Evolutionary conservation across 164 flowering plant genomes (phyloP).

Genomic region (Amborella trichopoda): DNA sequence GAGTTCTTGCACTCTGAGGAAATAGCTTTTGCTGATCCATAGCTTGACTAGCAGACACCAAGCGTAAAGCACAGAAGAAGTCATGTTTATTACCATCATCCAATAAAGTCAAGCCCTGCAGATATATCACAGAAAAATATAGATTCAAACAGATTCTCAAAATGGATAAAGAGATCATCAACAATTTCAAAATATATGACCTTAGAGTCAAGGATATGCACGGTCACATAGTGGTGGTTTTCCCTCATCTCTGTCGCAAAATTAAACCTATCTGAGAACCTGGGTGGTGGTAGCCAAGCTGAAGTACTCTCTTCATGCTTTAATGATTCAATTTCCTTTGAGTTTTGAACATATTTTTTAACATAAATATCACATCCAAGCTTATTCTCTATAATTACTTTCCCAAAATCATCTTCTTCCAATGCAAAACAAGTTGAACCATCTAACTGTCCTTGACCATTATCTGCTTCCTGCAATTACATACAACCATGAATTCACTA

Average conservation of each 20-base stretch:
- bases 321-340: slow-evolving; percentile 43
- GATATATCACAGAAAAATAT: no score
- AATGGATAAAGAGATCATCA: no score
- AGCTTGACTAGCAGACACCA: slow-evolving; percentile 66
- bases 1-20: slow-evolving; percentile 97
- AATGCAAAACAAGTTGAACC: slow-evolving; percentile 57
- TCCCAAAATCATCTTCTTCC: slow-evolving; percentile 87
- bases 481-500: no score
- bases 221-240: slow-evolving; percentile 59
- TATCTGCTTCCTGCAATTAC: no score
- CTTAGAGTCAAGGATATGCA: slow-evolving; percentile 78
- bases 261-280: slow-evolving; percentile 74
- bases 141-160: no score
- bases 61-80: slow-evolving; percentile 89
- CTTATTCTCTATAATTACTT: slow-evolving; percentile 69
- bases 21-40: slow-evolving; percentile 83
- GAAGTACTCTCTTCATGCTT: slow-evolving; percentile 35
- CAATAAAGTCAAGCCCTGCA: slow-evolving; percentile 63
- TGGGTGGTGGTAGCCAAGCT: slow-evolving; percentile 86
- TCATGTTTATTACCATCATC: slow-evolving; percentile 92
- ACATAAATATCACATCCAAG: slow-evolving; percentile 85
- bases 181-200: slow-evolving; percentile 30
- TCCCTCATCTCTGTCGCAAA: slow-evolving; percentile 51
- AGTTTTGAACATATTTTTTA: slow-evolving; percentile 48
- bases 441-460: no score